Conservation (phyloP, 495 filamentous ascomycete genomes). For the Penicillium subrubescens region DNA sequence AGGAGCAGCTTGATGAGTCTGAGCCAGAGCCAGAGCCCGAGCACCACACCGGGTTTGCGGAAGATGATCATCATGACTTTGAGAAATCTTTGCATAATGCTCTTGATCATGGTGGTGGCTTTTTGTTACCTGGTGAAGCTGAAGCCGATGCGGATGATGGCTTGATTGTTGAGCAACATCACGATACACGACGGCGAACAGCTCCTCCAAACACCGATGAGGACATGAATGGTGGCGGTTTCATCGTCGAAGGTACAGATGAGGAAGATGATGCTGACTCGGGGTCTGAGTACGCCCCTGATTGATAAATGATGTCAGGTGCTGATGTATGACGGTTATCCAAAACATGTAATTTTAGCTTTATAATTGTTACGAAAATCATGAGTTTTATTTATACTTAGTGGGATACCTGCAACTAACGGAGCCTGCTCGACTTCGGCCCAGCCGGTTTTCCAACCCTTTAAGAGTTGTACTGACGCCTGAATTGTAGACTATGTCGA, state of each 20-base stretch:
- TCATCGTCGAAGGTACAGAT: not conserved
- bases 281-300: conserved; percentile 3
- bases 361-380: not conserved
- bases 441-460: too few relatives aligned
- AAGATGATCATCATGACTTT: conserved; percentile 13
- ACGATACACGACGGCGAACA: conserved; percentile 12
- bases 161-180: conserved; percentile 35
- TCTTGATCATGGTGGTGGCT: conserved; percentile 40
- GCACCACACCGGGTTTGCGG: not conserved
- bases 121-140: conserved; percentile 36
- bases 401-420: too few relatives aligned
- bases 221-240: not conserved
- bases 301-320: conserved; percentile 15
- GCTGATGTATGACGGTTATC: conserved; percentile 33
- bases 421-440: too few relatives aligned
- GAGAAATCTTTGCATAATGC: conserved; percentile 16
- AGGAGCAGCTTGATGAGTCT: conserved; percentile 1
- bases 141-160: conserved; percentile 31
- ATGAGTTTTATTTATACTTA: not conserved
- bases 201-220: not conserved
- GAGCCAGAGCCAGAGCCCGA: not conserved
- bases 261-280: conserved; percentile 9
- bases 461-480: too few relatives aligned
- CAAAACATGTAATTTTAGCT: not conserved
- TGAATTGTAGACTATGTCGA: too few relatives aligned